phyloP scores from a whole-genome alignment of 139 green algal genomes.

The Deuterostichococcus epilithicus region DNA sequence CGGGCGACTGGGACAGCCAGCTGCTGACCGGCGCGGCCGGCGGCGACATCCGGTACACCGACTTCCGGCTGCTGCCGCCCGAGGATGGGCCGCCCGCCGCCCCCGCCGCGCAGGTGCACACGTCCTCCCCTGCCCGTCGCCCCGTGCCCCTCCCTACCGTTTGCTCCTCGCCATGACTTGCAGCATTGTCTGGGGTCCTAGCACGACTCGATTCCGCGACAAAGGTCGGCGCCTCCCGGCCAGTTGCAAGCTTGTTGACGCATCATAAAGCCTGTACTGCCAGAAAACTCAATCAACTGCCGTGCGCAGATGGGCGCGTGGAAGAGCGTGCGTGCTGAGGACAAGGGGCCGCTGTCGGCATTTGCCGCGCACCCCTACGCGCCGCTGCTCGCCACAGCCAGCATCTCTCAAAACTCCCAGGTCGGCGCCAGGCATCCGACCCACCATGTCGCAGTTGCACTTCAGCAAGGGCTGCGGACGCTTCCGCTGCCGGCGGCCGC shows the following conservation, averaged over 20 bases:
- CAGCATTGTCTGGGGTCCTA: too few species aligned
- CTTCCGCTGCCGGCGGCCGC: too few species aligned
- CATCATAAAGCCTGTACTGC: too few species aligned
- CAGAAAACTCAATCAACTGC: neutral
- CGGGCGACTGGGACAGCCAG: slow-evolving; percentile 43
- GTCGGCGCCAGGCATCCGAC: too few species aligned
- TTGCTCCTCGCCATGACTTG: too few species aligned
- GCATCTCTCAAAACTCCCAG: slow-evolving; percentile 1
- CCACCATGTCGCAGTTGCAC: too few species aligned
- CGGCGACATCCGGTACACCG: slow-evolving; percentile 75
- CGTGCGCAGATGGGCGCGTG: slow-evolving; percentile 31
- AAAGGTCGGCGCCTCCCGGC: too few species aligned
- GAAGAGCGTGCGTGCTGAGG: slow-evolving; percentile 67
- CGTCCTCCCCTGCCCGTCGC: too few species aligned
- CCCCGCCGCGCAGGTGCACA: neutral
- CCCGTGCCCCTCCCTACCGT: too few species aligned
- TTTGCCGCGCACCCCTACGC: slow-evolving; percentile 74
- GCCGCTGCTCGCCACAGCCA: slow-evolving; percentile 76
- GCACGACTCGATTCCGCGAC: too few species aligned
- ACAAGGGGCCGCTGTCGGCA: slow-evolving; percentile 58
- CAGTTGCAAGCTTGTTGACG: too few species aligned
- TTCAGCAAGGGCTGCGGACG: too few species aligned
- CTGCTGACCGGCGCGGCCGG: slow-evolving; percentile 45
- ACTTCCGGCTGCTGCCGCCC: slow-evolving; percentile 52
- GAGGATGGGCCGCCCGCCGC: neutral